Base-by-base conservation (phyloP, 352 stramenopile genomes). In the Phytophthora crassamura region DNA sequence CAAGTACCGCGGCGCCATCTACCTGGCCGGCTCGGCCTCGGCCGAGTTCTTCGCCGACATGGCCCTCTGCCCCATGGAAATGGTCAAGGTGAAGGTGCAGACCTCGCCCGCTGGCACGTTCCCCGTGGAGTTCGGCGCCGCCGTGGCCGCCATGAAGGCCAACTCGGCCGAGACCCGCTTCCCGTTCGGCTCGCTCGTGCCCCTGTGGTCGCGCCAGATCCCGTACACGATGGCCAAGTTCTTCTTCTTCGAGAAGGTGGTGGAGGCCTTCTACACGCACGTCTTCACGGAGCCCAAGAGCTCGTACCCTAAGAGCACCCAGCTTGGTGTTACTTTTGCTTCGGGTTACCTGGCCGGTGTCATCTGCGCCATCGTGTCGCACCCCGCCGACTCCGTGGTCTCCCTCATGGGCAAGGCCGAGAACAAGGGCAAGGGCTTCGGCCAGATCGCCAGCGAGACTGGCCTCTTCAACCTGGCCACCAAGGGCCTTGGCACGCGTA, bases 151-250 rank as follows among this genome's bases (percentile, higher is more conserved):
- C 55, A 98, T 98, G 89, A 88, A 87, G 51, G 86, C 82, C 36
- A 94, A 94, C 82, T 82, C 90, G 20, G 93, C 80, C 28, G 89
- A 95, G 63, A 94, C 80, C 49, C 87, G 92, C 45, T 98, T 97
- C 78, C 91, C 91, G 11, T 98, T 97, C 73, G 93, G 93, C 55
- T 96, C 88, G 58, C 75, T 98, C 1, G 88, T 96, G 46, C 94
- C 94, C 9, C 75, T 95, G 63, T 95, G 87, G 87, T 95, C 87
- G 46, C 89, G 94, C 41, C 94, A 98, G 80, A 97, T 98, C 74
- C 98, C 98, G 62, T 99, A 99, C 95, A 99, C 98, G 55, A 99
- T 99, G 96, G 95, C 97, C 55, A 99, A 99, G 86, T 99, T 99
- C 75, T 98, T 98, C 64, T 98, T 99, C 74, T 98, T 98, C 61